These are phyloP conservation scores for Mucor irregularis DNA, from an alignment of 371 early-diverging fungal species.

Conservation along the genomic window DNA sequence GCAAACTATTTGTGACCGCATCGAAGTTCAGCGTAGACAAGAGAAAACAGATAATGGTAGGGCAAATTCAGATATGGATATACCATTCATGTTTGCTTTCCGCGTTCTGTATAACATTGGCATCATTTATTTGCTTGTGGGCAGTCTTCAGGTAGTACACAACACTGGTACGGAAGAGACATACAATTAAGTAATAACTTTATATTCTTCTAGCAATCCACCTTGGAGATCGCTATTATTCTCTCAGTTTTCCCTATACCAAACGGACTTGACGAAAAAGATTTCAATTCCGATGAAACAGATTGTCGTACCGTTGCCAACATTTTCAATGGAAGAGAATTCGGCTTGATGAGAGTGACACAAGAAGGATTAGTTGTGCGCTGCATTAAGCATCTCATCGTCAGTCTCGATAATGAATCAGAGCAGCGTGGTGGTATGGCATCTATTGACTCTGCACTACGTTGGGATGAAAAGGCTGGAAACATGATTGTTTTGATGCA, in stretches of 20 bases:
- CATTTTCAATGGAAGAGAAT: slow-evolving; percentile 44
- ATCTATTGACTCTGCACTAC: slow-evolving; percentile 49
- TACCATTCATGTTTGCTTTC: slow-evolving; percentile 55
- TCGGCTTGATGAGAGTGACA: slow-evolving; percentile 50
- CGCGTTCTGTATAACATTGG: slow-evolving; percentile 51
- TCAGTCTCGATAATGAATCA: slow-evolving; percentile 46
- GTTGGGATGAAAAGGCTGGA: slow-evolving; percentile 52
- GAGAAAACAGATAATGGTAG: slow-evolving; percentile 25
- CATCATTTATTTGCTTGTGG: slow-evolving; percentile 48
- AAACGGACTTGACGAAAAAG: slow-evolving; percentile 35
- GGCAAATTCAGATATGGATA: slow-evolving; percentile 33
- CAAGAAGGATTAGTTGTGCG: slow-evolving; percentile 49
- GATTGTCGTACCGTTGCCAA: slow-evolving; percentile 39
- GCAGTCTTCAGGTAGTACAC: slow-evolving; percentile 42
- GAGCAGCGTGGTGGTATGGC: slow-evolving; percentile 48
- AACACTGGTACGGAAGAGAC: too few relatives aligned
- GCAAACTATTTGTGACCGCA: slow-evolving; percentile 48
- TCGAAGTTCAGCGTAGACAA: slow-evolving; percentile 42
- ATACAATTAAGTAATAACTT: too few relatives aligned
- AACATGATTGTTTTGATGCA: slow-evolving; percentile 55
- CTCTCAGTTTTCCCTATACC: slow-evolving; percentile 51
- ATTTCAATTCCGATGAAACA: slow-evolving; percentile 41
- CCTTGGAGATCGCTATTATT: slow-evolving; percentile 50
- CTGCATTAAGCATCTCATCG: slow-evolving; percentile 50
- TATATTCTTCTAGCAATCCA: slow-evolving; percentile 36